Conservation (phyloP, 495 filamentous ascomycete species). For the Podospora fimiseda region DNA sequence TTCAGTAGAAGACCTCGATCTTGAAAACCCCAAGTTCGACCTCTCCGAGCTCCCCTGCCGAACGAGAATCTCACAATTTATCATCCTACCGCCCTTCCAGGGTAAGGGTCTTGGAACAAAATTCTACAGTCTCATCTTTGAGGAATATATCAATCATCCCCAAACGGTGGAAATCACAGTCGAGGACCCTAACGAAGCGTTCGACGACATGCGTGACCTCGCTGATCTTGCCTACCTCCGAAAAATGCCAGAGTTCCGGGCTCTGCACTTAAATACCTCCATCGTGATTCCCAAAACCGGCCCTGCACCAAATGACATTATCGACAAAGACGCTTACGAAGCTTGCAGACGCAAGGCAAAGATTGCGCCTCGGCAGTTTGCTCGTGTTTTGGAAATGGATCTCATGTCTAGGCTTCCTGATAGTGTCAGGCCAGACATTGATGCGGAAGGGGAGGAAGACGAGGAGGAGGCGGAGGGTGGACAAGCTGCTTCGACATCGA, state of each 20-base stretch:
- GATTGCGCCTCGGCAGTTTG: conserved; percentile 82
- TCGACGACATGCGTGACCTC: conserved; percentile 82
- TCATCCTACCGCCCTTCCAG: conserved; percentile 87
- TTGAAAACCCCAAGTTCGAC: conserved; percentile 41
- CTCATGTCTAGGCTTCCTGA: conserved; percentile 69
- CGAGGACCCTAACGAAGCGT: conserved; percentile 92
- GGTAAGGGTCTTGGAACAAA: conserved; percentile 67
- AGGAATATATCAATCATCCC: conserved; percentile 52
- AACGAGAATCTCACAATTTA: conserved; percentile 84
- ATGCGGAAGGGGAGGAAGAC: conserved; percentile 8
- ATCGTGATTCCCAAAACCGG: conserved; percentile 31
- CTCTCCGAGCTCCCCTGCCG: conserved; percentile 52
- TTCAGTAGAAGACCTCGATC: conserved; percentile 20
- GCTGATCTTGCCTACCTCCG: conserved; percentile 69
- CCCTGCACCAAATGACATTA: conserved; percentile 54
- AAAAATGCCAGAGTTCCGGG: conserved; percentile 42
- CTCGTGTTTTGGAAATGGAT: conserved; percentile 79
- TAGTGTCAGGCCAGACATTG: conserved; percentile 47
- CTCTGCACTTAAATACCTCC: conserved; percentile 46
- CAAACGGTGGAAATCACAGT: conserved; percentile 79
- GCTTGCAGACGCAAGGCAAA: conserved; percentile 61
- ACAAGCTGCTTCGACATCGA: too few relatives aligned
- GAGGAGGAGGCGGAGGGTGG: not conserved
- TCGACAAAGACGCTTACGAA: conserved; percentile 52
- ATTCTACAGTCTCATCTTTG: conserved; percentile 74